Evolutionary conservation across 176 grass and related monocot species (phyloP), one percentile per base, ranked within the genome.

Genomic region (Elymus sibiricus): DNA sequence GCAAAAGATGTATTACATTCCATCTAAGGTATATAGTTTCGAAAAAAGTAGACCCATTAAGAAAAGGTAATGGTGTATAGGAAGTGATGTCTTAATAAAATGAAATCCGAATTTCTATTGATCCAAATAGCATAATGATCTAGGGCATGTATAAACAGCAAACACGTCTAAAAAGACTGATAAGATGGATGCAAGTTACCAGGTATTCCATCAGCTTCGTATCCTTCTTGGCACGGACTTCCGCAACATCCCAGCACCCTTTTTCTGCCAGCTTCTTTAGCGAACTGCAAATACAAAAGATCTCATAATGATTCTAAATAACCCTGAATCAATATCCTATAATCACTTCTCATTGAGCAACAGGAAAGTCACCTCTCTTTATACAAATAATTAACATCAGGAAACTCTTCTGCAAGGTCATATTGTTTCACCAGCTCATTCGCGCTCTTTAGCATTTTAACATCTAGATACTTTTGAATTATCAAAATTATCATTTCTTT

Each of bases 221-320:
- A 63, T 98, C 93, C 66, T 91, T 92, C 87, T 98, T 88, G 49
- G 95, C 91, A 53, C 86, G 86, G 6, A 86, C 73, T 91, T 98
- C 95, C 79, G 93, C 95, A 89, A 98, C 62, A 79, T 98, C 95
- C 95, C 95, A 98, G 65, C 92, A 95, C 37, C 95, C 95, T 94
- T 92, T 95, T 81, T 98, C 95, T 79, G 93, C 95, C 70, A 98
- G 86, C 80, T 95, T 98, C 84, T 95, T 98, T 40, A 98, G 65
- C 85, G 83, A 87, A 89, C 95, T 95, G 70, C 65, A 89, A 80
- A 83, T 37, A 35, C 19, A 64, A 78, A 47, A 47, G n/a, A 68
- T 49, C 79, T 74, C 67, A 67, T 27, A 63, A 51, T 76, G 34
- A 51, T 82, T 79, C 34, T 77, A 75, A 19, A 65, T 67, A 88